Evolutionary conservation across 1,139 yeast genomes (phyloP).

Genomic region (Tardiomyces depauwii): DNA sequence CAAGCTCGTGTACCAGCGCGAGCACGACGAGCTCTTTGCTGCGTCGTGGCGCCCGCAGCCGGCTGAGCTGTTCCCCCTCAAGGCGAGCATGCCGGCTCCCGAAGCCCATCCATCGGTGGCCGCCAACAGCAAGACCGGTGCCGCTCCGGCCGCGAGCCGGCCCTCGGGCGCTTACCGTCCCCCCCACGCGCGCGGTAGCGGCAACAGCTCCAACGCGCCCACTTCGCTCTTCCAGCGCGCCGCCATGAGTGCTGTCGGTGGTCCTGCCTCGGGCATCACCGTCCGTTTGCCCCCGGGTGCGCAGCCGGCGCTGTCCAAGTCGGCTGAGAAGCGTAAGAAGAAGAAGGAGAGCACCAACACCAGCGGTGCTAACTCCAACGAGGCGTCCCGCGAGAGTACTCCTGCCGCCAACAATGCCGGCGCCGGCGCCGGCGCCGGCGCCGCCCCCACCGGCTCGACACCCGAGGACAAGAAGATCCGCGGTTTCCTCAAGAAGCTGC

Average conservation of each 20-base stretch:
- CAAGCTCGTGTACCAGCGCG: conserved; percentile 62
- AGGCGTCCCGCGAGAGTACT: not conserved
- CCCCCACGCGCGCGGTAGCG: conserved; percentile 64
- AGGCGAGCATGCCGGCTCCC: conserved; percentile 44
- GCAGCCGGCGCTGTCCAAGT: conserved; percentile 33
- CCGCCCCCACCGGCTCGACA: conserved; percentile 15
- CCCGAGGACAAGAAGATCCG: conserved; percentile 88
- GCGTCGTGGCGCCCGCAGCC: conserved; percentile 83
- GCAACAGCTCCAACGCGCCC: conserved; percentile 12
- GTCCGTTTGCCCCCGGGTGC: conserved; percentile 29
- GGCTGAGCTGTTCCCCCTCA: conserved; percentile 46
- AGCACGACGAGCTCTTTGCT: conserved; percentile 67
- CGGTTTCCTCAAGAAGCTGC: conserved; percentile 76
- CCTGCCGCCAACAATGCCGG: conserved; percentile 3
- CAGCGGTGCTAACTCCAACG: conserved; percentile 3
- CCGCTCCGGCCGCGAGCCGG: conserved; percentile 22
- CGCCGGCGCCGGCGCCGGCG: conserved; percentile 16
- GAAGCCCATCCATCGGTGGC: conserved; percentile 49
- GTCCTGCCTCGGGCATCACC: conserved; percentile 19
- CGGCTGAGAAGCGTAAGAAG: conserved; percentile 67
- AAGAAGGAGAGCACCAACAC: conserved; percentile 49
- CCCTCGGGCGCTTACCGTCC: conserved; percentile 72
- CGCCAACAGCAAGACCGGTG: conserved; percentile 9
- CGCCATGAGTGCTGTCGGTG: conserved; percentile 11
- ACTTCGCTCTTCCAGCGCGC: conserved; percentile 23